Conservation (phyloP, 2,329 filamentous ascomycete genomes). For the Pseudogymnoascus sp. region DNA sequence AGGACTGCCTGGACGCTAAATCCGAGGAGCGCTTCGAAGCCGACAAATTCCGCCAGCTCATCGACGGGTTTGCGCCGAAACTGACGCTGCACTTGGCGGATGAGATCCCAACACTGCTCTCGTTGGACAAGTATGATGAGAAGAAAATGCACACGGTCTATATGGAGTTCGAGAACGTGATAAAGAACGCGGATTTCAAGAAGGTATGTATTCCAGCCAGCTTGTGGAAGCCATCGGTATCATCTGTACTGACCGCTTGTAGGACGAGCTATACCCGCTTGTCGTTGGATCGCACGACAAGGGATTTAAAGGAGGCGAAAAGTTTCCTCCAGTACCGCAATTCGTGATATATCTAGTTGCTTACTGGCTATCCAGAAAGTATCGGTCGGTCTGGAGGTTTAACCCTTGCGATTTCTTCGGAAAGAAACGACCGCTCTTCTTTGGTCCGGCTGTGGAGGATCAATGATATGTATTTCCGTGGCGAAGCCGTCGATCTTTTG, state of each 20-base stretch:
- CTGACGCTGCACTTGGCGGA: conserved; percentile 33
- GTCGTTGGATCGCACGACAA: neutral
- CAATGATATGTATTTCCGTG: neutral
- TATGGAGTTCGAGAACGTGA: neutral
- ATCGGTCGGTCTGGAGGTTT: neutral
- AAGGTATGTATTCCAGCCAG: neutral
- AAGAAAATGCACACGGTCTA: conserved; percentile 14
- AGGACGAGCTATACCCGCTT: neutral
- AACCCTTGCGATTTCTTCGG: neutral
- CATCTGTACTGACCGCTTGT: neutral
- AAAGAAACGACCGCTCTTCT: neutral
- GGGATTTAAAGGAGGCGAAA: neutral
- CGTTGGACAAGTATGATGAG: conserved; percentile 30
- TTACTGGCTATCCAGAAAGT: neutral
- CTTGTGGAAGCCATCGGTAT: neutral
- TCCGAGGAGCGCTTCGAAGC: conserved; percentile 28
- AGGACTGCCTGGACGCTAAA: conserved; percentile 23
- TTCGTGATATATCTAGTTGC: neutral
- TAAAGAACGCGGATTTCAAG: neutral
- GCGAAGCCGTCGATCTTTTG: neutral
- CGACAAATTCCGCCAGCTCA: conserved; percentile 24
- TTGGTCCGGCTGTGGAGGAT: neutral
- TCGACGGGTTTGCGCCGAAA: conserved; percentile 32
- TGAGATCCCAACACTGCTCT: conserved; percentile 34
- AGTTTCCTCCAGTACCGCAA: neutral